phyloP scores from a whole-genome alignment of 1,284 basidiomycete species.

The Lentinula novae-zelandiae region DNA sequence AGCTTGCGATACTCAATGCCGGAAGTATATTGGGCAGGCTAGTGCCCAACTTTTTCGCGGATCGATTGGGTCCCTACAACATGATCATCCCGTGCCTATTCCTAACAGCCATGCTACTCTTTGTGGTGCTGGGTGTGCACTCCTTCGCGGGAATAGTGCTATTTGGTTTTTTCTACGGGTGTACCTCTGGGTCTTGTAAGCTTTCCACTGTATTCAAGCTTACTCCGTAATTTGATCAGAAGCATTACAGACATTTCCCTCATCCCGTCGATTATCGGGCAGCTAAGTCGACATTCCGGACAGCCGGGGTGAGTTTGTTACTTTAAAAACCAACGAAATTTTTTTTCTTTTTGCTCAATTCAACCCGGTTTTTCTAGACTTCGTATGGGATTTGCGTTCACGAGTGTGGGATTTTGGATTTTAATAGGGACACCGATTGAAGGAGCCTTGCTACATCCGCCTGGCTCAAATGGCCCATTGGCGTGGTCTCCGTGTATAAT shows the following conservation, averaged over 20 bases:
- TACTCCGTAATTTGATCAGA: neutral
- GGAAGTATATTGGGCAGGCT: slow-evolving; percentile 45
- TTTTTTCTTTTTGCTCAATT: neutral
- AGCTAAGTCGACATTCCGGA: slow-evolving; percentile 35
- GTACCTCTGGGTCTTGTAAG: slow-evolving; percentile 47
- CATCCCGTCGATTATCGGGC: slow-evolving; percentile 43
- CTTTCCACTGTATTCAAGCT: slow-evolving; percentile 6
- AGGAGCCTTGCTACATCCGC: slow-evolving; percentile 33
- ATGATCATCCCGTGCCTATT: slow-evolving; percentile 38
- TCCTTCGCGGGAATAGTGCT: slow-evolving; percentile 32
- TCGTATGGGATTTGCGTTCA: slow-evolving; percentile 51
- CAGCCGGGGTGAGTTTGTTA: slow-evolving; percentile 40
- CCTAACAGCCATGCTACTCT: slow-evolving; percentile 36
- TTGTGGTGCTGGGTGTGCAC: slow-evolving; percentile 40
- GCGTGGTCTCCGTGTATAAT: slow-evolving; percentile 35
- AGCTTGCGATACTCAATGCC: slow-evolving; percentile 28
- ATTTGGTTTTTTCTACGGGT: slow-evolving; percentile 45
- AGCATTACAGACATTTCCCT: slow-evolving; percentile 40
- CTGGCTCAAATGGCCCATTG: slow-evolving; percentile 11
- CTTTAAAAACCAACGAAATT: neutral
- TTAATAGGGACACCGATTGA: slow-evolving; percentile 47
- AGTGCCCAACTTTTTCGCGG: slow-evolving; percentile 45
- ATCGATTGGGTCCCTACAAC: slow-evolving; percentile 42
- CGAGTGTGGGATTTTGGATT: slow-evolving; percentile 42
- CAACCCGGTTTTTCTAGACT: slow-evolving; percentile 26